phyloP scores from a whole-genome alignment of 495 filamentous ascomycete genomes.

The Penicillium turbatum region DNA sequence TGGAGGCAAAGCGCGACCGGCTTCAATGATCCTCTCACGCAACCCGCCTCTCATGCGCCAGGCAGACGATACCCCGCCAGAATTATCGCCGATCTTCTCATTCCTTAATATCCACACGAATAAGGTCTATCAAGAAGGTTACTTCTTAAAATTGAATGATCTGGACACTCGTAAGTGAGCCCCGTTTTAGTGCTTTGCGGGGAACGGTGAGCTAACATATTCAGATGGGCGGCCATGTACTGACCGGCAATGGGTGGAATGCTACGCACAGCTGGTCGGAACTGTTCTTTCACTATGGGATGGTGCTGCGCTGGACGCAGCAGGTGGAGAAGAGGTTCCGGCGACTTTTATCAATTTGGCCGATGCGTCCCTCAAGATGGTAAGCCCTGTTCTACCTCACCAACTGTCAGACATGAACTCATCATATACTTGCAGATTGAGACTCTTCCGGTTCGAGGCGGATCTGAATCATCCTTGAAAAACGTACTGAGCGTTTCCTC shows the following conservation, averaged over 20 bases:
- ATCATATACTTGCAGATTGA: conserved; percentile 62
- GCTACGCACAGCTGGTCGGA: conserved; percentile 93
- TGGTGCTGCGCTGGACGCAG: conserved; percentile 85
- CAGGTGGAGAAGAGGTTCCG: conserved; percentile 77
- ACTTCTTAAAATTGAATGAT: conserved; percentile 94
- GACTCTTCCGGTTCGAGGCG: conserved; percentile 74
- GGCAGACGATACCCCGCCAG: conserved; percentile 77
- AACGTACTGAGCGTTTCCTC: conserved; percentile 95
- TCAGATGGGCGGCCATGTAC: conserved; percentile 78
- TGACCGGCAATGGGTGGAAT: conserved; percentile 93
- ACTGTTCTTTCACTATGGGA: conserved; percentile 96
- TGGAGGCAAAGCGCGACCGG: conserved; percentile 50
- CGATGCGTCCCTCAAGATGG: conserved; percentile 97
- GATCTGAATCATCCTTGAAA: conserved; percentile 71
- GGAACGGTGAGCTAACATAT: conserved; percentile 8
- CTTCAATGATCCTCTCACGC: conserved; percentile 70
- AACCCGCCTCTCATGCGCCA: conserved; percentile 86
- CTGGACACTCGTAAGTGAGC: conserved; percentile 72
- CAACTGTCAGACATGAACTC: conserved; percentile 5
- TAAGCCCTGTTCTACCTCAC: conserved; percentile 34
- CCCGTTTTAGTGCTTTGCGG: background rate
- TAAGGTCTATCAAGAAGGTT: conserved; percentile 96
- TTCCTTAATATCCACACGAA: conserved; percentile 93
- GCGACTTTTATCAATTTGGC: conserved; percentile 96
- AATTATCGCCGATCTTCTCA: conserved; percentile 89